Percentiles rank a stretch among this genome's conserved stretches.
Evolutionary conservation across 164 flowering plant species (phyloP).

Genomic region (Liriodendron chinense): DNA sequence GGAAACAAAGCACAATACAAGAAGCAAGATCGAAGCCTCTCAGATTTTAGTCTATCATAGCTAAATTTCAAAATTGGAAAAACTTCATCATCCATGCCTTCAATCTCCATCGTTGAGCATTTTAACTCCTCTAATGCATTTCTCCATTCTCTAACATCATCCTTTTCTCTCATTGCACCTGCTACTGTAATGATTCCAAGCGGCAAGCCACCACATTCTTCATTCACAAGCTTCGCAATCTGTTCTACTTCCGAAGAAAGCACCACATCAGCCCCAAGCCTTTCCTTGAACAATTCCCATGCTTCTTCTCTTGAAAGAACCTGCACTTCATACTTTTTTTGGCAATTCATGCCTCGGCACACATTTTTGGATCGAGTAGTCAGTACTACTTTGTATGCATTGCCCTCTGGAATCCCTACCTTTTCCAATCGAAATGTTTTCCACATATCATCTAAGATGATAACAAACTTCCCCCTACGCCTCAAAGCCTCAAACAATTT

Average conservation of each 20-base stretch:
- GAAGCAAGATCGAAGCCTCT: background rate
- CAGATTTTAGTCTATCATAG: background rate
- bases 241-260: background rate
- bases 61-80: background rate
- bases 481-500: background rate
- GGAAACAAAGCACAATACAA: conserved; percentile 5
- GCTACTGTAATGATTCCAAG: background rate
- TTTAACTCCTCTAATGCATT: background rate
- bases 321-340: background rate
- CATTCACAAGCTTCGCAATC: background rate
- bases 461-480: background rate
- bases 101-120: background rate
- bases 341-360: background rate
- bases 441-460: background rate
- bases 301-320: background rate
- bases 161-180: background rate
- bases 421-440: background rate
- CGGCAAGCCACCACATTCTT: background rate
- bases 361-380: background rate
- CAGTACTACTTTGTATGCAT: background rate
- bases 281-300: background rate
- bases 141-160: background rate
- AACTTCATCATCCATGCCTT: background rate
- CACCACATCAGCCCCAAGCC: background rate
- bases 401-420: background rate